Percentiles rank a stretch among this genome's conserved stretches.
phyloP scores from a whole-genome alignment of 495 filamentous ascomycete species.

The Parathielavia hyrcaniae region DNA sequence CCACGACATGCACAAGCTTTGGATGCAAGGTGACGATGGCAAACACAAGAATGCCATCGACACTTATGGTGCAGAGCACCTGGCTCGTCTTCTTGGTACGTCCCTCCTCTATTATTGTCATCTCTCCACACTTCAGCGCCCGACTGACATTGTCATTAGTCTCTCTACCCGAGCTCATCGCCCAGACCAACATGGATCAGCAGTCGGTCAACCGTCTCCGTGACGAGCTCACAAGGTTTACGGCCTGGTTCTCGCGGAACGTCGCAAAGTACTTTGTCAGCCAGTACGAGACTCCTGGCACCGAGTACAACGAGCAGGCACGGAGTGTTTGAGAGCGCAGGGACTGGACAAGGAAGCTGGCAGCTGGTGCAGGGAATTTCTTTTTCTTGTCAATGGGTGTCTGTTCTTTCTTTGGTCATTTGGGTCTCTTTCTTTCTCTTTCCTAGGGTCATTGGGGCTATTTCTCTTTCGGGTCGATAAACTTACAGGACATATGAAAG shows the following conservation, averaged over 20 bases:
- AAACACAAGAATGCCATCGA: slow-evolving; percentile 62
- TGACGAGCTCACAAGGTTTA: slow-evolving; percentile 78
- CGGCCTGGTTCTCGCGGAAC: slow-evolving; percentile 71
- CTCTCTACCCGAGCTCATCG: slow-evolving; percentile 84
- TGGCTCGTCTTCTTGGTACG: slow-evolving; percentile 81
- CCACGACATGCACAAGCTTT: slow-evolving; percentile 59
- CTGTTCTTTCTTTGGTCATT: no score
- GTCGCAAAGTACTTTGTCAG: slow-evolving; percentile 66
- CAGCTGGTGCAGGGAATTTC: no score
- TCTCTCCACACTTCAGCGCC: neutral
- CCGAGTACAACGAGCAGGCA: slow-evolving; percentile 48
- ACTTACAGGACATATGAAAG: no score
- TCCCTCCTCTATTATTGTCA: slow-evolving; percentile 12
- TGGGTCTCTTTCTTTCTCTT: no score
- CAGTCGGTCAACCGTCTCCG: slow-evolving; percentile 80
- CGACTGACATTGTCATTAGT: slow-evolving; percentile 49
- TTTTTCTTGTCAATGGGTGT: no score
- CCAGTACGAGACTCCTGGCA: slow-evolving; percentile 60
- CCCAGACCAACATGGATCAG: slow-evolving; percentile 94
- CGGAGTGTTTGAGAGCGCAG: slow-evolving; percentile 22
- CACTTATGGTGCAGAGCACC: slow-evolving; percentile 90
- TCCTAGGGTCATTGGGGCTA: no score
- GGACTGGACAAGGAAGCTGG: no score
- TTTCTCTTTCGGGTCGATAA: no score
- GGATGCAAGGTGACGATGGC: slow-evolving; percentile 47